Evolutionary conservation across 352 stramenopile genomes (phyloP), one percentile per base, ranked within the genome.

Genomic region (Globisporangium recalcitrans): DNA sequence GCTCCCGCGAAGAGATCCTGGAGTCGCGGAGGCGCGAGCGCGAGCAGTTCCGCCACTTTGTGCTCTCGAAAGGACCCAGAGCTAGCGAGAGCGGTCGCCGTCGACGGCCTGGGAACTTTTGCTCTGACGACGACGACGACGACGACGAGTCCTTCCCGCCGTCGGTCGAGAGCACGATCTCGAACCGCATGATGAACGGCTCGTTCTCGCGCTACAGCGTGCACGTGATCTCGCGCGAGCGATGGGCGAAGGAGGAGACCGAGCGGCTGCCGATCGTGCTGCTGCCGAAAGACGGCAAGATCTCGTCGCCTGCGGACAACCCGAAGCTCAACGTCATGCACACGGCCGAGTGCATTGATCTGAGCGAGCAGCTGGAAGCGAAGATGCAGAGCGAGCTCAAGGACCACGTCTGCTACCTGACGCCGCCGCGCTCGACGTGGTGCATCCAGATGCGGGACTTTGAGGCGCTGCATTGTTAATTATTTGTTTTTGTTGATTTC

Each of bases 371-470:
- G 49, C 58, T 92, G 42, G 65, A 89, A 29, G 62, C 75, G 46
- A 79, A 75, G 34, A 52, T 92, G 52, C 62, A 64, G 16, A 22
- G 52, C n/a, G 71, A 78, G 52, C 46, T 62, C 24, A 61, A 77
- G 24, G 72, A 75, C 42, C 62, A 71, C 5, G 64, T 59, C 10
- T 76, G 82, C 49, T 77, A 89, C 48, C 74, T 93, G 13, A 91
- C 81, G 51, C 84, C 84, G 44, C 84, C 84, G 26, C 80, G 81
- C 32, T 90, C 84, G 4, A 93, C 84, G 29, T 93, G 84, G 84
- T 78, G 77, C 74, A 91, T 93, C 63, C 84, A 93, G 60, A 93
- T 88, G 77, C 81, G 85, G 34, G 63, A 85, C 73, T 87, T 93
- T 47, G 83, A 92, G 32, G 70, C 57, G 29, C 70, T 87, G 29